phyloP scores from a whole-genome alignment of 345 rosid species.

The Conringia planisiliqua region DNA sequence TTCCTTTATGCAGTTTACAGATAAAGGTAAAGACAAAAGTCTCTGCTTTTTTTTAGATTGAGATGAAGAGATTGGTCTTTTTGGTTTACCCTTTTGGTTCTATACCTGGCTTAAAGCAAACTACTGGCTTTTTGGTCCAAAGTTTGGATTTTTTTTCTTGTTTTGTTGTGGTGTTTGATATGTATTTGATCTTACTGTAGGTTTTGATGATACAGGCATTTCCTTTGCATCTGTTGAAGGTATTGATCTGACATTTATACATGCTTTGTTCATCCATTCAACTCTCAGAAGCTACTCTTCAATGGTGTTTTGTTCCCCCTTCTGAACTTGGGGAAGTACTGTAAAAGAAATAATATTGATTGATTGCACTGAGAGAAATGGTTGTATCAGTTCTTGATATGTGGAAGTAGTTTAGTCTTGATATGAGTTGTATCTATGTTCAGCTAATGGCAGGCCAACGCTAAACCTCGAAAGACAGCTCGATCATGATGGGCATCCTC shows the following conservation, averaged over 20 bases:
- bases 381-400: not conserved
- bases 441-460: slow-evolving; percentile 73
- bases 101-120: not conserved
- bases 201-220: slow-evolving; percentile 75
- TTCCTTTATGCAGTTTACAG: slow-evolving; percentile 82
- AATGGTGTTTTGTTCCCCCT: not conserved
- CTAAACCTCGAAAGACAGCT: slow-evolving; percentile 87
- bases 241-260: slow-evolving; percentile 27
- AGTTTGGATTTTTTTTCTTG: not conserved
- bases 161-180: not conserved
- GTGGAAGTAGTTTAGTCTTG: not conserved
- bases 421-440: slow-evolving; percentile 24
- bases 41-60: not conserved
- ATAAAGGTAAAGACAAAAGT: slow-evolving; percentile 46
- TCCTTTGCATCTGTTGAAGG: slow-evolving; percentile 92
- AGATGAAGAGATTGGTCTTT: not conserved
- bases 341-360: not conserved
- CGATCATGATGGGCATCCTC: slow-evolving; percentile 95
- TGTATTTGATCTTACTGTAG: slow-evolving; percentile 42
- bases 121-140: not conserved
- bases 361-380: not conserved
- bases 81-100: slow-evolving; percentile 7
- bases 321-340: not conserved
- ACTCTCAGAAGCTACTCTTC: not conserved
- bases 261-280: not conserved